Evolutionary conservation across 1,284 basidiomycete species (phyloP), one percentile per base, ranked within the genome.

Genomic region (Marasmius tenuissimus): DNA sequence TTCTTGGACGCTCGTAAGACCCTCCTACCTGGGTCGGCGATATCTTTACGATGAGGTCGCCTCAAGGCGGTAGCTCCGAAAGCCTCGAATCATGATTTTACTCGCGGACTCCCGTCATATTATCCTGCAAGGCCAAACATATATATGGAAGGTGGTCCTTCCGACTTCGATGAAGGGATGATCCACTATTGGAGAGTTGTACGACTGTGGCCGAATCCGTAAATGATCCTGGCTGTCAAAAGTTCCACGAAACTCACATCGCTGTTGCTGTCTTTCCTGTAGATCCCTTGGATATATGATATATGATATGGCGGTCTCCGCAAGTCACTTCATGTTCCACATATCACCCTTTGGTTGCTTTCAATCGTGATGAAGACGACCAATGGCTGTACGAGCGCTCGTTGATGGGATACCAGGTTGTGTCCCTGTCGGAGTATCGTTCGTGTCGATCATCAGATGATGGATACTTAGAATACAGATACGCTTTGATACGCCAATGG

Each of bases 161-260:
- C n/a, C n/a, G n/a, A n/a, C n/a, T n/a, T 27, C 27, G 4, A 27
- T 27, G 27, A 27, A 27, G 27, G 27, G 27, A 27, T 27, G 27
- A 27, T 27, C 27, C 27, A 27, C 27, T 4, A 27, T 27, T 27
- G 27, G 4, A 27, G 27, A 27, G 27, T 27, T 27, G 27, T 27
- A 27, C 27, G 27, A 27, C 27, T 27, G 27, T 27, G 27, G 27
- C 27, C 27, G 34, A 54, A 37, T 38, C n/a, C 9, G 34, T 54
- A 20, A 54, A 54, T 54, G 52, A 54, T 54, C 34, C 34, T 35
- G 35, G 6, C 52, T 54, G 52, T 54, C 52, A 54, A n/a, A 16
- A 33, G 14, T n/a, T 11, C 14, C n/a, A 35, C 34, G 8, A 14
- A 49, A 49, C 48, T 10, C 10, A 2, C 10, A 20, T 20, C 27